Evolutionary conservation across 768 basidiomycete genomes (phyloP).

Genomic region (Pleurotus giganteus): DNA sequence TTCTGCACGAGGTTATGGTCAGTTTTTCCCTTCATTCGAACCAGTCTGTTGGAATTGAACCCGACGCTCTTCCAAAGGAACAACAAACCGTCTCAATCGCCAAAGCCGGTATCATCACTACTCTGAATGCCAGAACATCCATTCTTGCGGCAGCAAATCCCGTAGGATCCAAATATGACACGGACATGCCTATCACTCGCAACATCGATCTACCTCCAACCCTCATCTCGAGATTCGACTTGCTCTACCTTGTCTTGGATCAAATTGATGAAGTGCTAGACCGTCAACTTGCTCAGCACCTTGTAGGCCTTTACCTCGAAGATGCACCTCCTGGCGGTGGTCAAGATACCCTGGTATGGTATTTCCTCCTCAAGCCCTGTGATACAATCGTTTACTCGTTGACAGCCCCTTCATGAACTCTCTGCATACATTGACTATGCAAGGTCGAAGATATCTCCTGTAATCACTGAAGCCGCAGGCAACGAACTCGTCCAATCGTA

Average conservation of each 20-base stretch:
- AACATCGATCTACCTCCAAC: conserved; percentile 99
- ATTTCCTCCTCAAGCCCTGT: background rate
- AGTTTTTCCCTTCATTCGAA: background rate
- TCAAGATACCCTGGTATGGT: conserved; percentile 73
- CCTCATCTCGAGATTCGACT: conserved; percentile 95
- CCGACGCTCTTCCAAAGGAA: conserved; percentile 58
- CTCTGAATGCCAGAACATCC: conserved; percentile 96
- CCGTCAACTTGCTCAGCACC: conserved; percentile 84
- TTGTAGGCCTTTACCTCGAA: conserved; percentile 92
- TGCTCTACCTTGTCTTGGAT: conserved; percentile 94
- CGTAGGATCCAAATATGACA: conserved; percentile 93
- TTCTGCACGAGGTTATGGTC: conserved; percentile 98
- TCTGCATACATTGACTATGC: conserved; percentile 96
- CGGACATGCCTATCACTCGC: conserved; percentile 84
- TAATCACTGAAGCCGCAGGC: conserved; percentile 82
- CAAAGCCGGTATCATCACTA: conserved; percentile 98
- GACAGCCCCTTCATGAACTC: conserved; percentile 83
- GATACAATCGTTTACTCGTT: background rate
- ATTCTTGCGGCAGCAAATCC: conserved; percentile 98
- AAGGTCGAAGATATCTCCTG: conserved; percentile 79
- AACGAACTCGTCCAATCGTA: conserved; percentile 85
- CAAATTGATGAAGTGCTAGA: conserved; percentile 89
- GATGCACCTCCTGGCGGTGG: conserved; percentile 70
- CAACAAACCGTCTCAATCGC: conserved; percentile 99
- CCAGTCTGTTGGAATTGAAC: background rate